Evolutionary conservation across 208 protist species (phyloP).

Genomic region (Leishmania tarentolae): DNA sequence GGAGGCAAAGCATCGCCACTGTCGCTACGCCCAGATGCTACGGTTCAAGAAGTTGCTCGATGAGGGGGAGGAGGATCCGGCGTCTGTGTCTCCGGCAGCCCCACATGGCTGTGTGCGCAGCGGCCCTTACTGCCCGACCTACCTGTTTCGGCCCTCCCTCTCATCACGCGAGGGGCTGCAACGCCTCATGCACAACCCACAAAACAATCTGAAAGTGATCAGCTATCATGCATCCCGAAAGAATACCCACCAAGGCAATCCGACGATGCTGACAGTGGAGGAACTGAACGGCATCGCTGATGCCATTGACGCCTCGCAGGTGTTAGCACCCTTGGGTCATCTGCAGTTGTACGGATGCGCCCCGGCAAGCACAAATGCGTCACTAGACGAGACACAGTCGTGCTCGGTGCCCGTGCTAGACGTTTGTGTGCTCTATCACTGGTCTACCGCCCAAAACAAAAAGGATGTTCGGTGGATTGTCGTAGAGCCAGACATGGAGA

Average conservation of each 20-base stretch:
- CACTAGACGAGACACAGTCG: background rate
- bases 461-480: slow-evolving; percentile 53
- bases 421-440: slow-evolving; percentile 64
- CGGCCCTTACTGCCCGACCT: slow-evolving; percentile 70
- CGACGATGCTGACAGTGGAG: slow-evolving; percentile 12
- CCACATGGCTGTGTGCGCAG: background rate
- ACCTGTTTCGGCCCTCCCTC: slow-evolving; percentile 35
- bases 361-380: background rate
- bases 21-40: slow-evolving; percentile 72
- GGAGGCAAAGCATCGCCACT: slow-evolving; percentile 47
- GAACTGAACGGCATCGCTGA: slow-evolving; percentile 42
- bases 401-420: slow-evolving; percentile 48
- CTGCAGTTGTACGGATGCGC: slow-evolving; percentile 61
- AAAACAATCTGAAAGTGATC: slow-evolving; percentile 56
- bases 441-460: slow-evolving; percentile 39
- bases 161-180: slow-evolving; percentile 38
- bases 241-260: slow-evolving; percentile 5
- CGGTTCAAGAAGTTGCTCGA: slow-evolving; percentile 34
- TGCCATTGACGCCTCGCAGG: slow-evolving; percentile 45
- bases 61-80: background rate
- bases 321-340: slow-evolving; percentile 41
- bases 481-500: background rate
- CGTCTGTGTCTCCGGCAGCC: background rate
- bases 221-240: slow-evolving; percentile 24
- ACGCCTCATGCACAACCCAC: slow-evolving; percentile 29